Conservation (phyloP, 2,329 filamentous ascomycete genomes). For the Penicillium hordei region DNA sequence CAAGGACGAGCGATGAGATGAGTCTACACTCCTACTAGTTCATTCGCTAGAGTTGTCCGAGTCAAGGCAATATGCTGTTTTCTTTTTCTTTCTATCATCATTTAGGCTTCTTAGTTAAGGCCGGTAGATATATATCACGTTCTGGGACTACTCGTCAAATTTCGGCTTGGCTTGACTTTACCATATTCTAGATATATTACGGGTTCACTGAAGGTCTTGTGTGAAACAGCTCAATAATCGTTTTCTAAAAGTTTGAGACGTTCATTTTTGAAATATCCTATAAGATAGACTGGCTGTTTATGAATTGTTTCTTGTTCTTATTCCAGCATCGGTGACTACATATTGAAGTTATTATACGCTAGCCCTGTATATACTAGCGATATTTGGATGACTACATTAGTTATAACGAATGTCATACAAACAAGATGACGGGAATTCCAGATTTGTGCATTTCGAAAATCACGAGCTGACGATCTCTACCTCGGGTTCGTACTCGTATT, state of each 20-base stretch:
- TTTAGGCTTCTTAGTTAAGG: background rate
- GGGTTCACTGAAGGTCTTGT: background rate
- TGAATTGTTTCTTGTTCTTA: background rate
- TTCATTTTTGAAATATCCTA: background rate
- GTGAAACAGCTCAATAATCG: background rate
- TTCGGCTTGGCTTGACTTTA: background rate
- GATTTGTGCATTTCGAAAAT: background rate
- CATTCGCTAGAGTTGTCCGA: background rate
- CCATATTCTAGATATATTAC: background rate
- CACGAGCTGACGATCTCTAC: background rate
- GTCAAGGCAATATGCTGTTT: background rate
- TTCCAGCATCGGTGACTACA: background rate
- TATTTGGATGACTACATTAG: background rate
- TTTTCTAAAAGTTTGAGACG: background rate
- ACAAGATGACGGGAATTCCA: background rate
- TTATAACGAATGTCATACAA: background rate
- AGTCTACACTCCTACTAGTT: background rate
- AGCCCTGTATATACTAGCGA: background rate
- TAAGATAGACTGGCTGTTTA: background rate
- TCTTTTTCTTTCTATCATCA: background rate
- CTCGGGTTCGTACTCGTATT: constrained; percentile 6
- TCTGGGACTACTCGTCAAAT: background rate
- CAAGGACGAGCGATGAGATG: background rate
- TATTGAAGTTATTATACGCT: background rate
- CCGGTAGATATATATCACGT: background rate